Percentiles rank a stretch among this genome's conserved stretches.
phyloP scores from a whole-genome alignment of 2,329 filamentous ascomycete species.

The Thelonectria olida region DNA sequence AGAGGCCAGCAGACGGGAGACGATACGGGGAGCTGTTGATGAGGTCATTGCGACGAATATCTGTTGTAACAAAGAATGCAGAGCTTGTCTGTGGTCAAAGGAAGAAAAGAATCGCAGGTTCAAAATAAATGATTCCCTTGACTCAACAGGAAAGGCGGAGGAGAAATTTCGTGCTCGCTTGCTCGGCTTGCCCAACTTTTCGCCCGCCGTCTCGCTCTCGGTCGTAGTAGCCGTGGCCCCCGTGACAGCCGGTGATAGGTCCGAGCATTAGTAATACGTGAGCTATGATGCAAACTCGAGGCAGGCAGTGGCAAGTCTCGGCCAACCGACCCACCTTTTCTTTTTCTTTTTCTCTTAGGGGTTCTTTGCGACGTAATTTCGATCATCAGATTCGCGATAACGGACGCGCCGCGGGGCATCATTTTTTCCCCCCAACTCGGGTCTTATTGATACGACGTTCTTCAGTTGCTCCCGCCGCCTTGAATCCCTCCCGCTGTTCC shows the following conservation, averaged over 20 bases:
- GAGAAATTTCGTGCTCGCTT: slow-evolving; percentile 21
- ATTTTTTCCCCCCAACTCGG: not conserved
- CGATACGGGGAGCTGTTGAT: slow-evolving; percentile 33
- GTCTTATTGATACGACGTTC: not conserved
- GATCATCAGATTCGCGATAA: slow-evolving; percentile 10
- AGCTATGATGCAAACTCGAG: slow-evolving; percentile 42
- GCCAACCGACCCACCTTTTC: slow-evolving; percentile 12
- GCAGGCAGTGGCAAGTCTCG: slow-evolving; percentile 14
- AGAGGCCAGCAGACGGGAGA: slow-evolving; percentile 37
- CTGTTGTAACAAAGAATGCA: not conserved
- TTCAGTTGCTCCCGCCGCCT: not conserved
- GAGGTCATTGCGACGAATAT: slow-evolving; percentile 34
- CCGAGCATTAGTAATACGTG: slow-evolving; percentile 46
- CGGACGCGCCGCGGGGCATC: slow-evolving; percentile 24
- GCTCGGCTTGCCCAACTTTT: slow-evolving; percentile 37
- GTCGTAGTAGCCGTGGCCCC: slow-evolving; percentile 21
- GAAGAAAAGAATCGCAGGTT: not conserved
- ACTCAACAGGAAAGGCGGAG: not conserved
- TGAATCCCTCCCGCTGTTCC: not conserved
- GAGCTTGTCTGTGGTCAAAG: not conserved
- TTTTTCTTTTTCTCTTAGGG: not conserved
- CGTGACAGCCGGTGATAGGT: slow-evolving; percentile 36
- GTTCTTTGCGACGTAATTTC: not conserved
- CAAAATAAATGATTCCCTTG: slow-evolving; percentile 18
- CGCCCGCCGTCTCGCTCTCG: slow-evolving; percentile 33